Base-by-base conservation (phyloP, 768 basidiomycete genomes). In the Sutorius australiensis region DNA sequence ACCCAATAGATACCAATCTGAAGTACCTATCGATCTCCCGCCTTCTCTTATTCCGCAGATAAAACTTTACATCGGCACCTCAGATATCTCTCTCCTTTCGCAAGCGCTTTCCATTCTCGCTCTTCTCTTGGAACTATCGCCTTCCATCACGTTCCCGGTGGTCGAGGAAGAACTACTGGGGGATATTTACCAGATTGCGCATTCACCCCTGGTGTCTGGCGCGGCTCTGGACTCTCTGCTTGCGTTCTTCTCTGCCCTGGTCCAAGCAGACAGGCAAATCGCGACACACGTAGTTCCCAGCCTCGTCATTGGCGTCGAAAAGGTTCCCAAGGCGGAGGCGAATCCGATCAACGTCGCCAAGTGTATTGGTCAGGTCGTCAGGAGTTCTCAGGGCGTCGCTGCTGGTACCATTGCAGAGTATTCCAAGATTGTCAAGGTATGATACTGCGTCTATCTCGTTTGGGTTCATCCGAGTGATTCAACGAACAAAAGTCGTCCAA, bases 331-430 rank as follows among this genome's bases (percentile, higher is more conserved):
- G 58, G 64, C 69, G 0, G 83, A 86, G 9, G 71, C 66, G 31
- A 83, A 75, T 56, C 73, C 80, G 16, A 69, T 77, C 3, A 95
- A 93, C 57, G 87, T 92, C 13, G 90, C 94, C 32, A 87, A 84
- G 63, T 92, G 89, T 57, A 76, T 98, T 14, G 93, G 89, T 0
- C 83, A 86, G 51, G 84, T 95, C 54, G 89, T 95, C 21, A 82
- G 75, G 64, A 83, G 81, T 56, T 75, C 84, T 33, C 84, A 80
- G 30, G 78, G 75, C 17, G 77, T 93, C 34, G 88, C 90, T 13
- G 89, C 89, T 0, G 89, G 87, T 16, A 84, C 89, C 5, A 87
- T 97, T 54, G 86, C 86, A 0, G 87, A 92, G 67, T 95, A 92
- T 63, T 82, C 86, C 3, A 93, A 88, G 67, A 73, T 82, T 46